phyloP scores from a whole-genome alignment of 768 basidiomycete species.

The Favolaschia claudopus region DNA sequence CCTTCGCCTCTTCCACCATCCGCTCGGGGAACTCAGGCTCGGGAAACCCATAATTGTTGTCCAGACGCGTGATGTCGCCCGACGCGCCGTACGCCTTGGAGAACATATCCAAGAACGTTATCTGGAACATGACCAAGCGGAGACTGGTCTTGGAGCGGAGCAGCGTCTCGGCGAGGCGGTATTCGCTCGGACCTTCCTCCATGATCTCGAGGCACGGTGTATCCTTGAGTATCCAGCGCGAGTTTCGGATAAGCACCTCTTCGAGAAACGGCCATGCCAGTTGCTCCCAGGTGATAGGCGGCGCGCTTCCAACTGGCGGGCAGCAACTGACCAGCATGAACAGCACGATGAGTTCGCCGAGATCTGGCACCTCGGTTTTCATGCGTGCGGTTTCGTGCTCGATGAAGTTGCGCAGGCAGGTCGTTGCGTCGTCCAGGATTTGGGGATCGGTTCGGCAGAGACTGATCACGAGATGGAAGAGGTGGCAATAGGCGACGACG shows the following conservation, averaged over 20 bases:
- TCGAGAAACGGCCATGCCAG: conserved; percentile 48
- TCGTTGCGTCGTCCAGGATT: conserved; percentile 43
- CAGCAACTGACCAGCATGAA: conserved; percentile 47
- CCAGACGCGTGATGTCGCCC: conserved; percentile 38
- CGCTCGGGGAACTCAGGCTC: conserved; percentile 44
- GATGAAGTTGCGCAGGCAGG: conserved; percentile 40
- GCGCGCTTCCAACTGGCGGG: conserved; percentile 30
- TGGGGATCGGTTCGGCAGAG: conserved; percentile 38
- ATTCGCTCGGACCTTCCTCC: conserved; percentile 43
- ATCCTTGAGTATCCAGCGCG: conserved; percentile 50
- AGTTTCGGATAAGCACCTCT: conserved; percentile 51
- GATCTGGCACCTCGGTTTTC: conserved; percentile 45
- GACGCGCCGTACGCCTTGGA: conserved; percentile 44
- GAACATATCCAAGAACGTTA: conserved; percentile 50
- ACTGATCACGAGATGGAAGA: conserved; percentile 51
- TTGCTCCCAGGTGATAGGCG: conserved; percentile 45
- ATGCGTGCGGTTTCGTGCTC: conserved; percentile 33
- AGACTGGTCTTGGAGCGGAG: conserved; percentile 46
- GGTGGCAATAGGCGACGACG: conserved; percentile 53
- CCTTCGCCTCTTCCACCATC: conserved; percentile 53
- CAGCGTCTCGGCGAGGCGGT: conserved; percentile 50
- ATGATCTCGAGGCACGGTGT: conserved; percentile 47
- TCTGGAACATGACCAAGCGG: conserved; percentile 54
- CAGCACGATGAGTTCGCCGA: conserved; percentile 52
- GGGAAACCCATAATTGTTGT: conserved; percentile 54